phyloP scores from a whole-genome alignment of 2,329 filamentous ascomycete genomes.

The Fusarium concolor region DNA sequence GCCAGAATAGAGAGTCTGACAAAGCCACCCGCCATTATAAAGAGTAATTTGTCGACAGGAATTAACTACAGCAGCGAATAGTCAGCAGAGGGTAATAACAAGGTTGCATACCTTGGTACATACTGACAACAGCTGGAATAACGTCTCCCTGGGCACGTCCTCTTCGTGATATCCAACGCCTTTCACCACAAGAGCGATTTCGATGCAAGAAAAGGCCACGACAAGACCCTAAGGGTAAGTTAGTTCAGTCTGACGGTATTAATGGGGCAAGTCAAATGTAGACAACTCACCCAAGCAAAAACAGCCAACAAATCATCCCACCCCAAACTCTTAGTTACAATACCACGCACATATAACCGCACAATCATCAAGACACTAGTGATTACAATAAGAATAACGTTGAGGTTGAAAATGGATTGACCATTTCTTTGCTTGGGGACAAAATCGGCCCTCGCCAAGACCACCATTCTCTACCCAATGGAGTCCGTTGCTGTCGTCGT shows the following conservation, averaged over 20 bases:
- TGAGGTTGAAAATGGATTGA: constrained; percentile 31
- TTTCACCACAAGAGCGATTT: constrained; percentile 30
- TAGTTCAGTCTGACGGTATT: background rate
- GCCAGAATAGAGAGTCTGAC: constrained; percentile 41
- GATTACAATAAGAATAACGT: constrained; percentile 36
- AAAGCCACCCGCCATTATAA: constrained; percentile 35
- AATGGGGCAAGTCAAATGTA: background rate
- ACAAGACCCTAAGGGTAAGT: constrained; percentile 26
- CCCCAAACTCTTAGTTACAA: constrained; percentile 37
- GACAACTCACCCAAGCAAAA: constrained; percentile 35
- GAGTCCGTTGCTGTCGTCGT: constrained; percentile 21
- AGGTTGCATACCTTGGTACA: background rate
- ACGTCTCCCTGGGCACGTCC: constrained; percentile 20
- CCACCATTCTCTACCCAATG: constrained; percentile 22
- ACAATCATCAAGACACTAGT: constrained; percentile 31
- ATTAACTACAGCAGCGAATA: constrained; percentile 7
- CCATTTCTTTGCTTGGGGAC: constrained; percentile 11
- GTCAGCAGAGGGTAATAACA: background rate
- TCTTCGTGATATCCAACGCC: constrained; percentile 34
- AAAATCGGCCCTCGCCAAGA: background rate
- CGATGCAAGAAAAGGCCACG: constrained; percentile 27
- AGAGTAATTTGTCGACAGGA: constrained; percentile 37
- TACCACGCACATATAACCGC: constrained; percentile 38
- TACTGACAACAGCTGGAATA: constrained; percentile 37
- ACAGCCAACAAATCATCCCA: constrained; percentile 38